Evolutionary conservation across 495 filamentous ascomycete genomes (phyloP), one percentile per base, ranked within the genome.

Genomic region (Poronia punctata): DNA sequence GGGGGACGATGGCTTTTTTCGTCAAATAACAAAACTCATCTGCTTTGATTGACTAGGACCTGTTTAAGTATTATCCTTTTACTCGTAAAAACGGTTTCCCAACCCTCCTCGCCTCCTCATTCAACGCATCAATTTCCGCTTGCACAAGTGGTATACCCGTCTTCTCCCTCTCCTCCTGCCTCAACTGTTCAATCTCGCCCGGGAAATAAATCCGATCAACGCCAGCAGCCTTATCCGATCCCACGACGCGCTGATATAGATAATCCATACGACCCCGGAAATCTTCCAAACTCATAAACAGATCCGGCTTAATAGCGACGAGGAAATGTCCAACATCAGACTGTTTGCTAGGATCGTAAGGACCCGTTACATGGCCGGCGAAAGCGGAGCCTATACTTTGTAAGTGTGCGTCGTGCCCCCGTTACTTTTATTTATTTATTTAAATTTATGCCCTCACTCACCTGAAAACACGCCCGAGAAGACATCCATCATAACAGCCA

Each of bases 401-500:
- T n/a, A n/a, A n/a, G n/a, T n/a, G n/a, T n/a, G n/a, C n/a, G n/a
- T n/a, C n/a, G n/a, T n/a, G n/a, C n/a, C n/a, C n/a, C n/a, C n/a
- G n/a, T n/a, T n/a, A n/a, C n/a, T n/a, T n/a, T n/a, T n/a, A n/a
- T n/a, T n/a, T n/a, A n/a, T n/a, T n/a, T n/a, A n/a, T n/a, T n/a
- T n/a, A n/a, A n/a, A n/a, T n/a, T n/a, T n/a, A n/a, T n/a, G n/a
- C n/a, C n/a, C 9, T 19, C 6, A 15, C 45, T 47, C 64, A 22
- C 80, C 84, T 2, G 76, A 79, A 7, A 88, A 56, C 4, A 86
- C 83, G 1, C 84, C 84, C 5, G 82, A 85, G 45, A 88, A 87
- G 3, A 88, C 80, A 62, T 88, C 84, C 84, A 87, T 87, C 83
- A 88, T 87, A 25, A 88, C 71, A 0, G 80, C 64, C 29, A 88